Conservation (phyloP, 495 filamentous ascomycete species). For the Neurospora sp. region DNA sequence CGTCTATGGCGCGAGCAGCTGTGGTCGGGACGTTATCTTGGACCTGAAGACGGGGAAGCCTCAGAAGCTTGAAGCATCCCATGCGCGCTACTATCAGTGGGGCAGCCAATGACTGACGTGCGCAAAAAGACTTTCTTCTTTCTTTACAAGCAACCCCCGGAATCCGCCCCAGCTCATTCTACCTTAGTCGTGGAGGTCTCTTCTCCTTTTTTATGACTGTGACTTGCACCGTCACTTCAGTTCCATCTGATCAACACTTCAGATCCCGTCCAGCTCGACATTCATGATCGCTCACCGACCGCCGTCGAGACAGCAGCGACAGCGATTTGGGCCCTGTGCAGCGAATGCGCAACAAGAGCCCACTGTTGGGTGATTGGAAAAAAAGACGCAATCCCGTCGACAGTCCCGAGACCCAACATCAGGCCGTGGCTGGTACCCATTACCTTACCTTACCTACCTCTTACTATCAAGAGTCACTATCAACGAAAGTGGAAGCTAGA, state of each 20-base stretch:
- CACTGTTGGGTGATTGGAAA: background rate
- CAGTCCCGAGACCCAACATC: background rate
- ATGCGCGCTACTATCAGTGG: background rate
- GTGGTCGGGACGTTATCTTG: background rate
- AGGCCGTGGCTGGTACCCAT: background rate
- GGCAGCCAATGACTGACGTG: conserved; percentile 4
- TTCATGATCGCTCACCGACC: background rate
- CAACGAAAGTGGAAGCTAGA: background rate
- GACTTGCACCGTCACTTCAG: background rate
- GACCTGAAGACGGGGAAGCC: background rate
- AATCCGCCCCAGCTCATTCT: conserved; percentile 1
- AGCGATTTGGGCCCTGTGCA: background rate
- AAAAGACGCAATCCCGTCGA: background rate
- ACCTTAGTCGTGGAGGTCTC: conserved; percentile 1
- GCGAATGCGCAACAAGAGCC: background rate
- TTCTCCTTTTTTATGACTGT: conserved; percentile 2
- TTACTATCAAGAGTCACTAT: background rate
- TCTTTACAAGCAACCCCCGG: background rate
- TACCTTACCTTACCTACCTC: too few species aligned
- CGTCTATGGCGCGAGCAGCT: background rate
- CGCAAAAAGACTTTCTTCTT: conserved; percentile 3
- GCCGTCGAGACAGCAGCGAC: background rate
- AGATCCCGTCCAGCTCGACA: background rate
- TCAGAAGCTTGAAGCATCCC: background rate
- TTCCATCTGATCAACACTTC: conserved; percentile 1